These are phyloP conservation scores for Melanomma pulvis-pyrius DNA, from an alignment of 495 filamentous ascomycete species.

Conservation along the genomic window DNA sequence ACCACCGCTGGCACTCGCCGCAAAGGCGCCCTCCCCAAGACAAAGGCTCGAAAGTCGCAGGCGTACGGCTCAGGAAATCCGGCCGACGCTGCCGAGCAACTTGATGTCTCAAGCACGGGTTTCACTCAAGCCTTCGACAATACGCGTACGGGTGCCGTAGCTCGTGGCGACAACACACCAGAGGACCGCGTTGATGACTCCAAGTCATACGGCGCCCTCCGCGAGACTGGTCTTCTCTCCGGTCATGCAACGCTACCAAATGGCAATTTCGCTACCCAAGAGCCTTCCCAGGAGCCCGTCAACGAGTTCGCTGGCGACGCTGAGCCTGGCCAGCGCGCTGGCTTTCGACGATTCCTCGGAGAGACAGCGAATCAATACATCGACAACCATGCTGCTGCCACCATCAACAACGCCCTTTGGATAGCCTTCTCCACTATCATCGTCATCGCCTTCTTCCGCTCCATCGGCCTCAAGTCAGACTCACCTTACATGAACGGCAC, in stretches of 20 bases:
- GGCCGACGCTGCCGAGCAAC: slow-evolving; percentile 12
- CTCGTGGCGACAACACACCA: slow-evolving; percentile 8
- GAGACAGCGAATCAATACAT: background rate
- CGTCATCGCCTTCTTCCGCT: background rate
- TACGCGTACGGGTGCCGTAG: slow-evolving; percentile 22
- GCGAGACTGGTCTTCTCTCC: slow-evolving; percentile 25
- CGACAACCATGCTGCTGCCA: background rate
- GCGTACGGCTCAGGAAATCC: slow-evolving; percentile 30
- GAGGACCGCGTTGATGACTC: background rate
- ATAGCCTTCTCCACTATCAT: background rate
- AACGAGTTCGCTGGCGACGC: background rate
- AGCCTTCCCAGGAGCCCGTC: background rate
- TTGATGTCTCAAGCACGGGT: slow-evolving; percentile 15
- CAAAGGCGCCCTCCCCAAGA: slow-evolving; percentile 19
- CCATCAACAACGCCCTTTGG: no score
- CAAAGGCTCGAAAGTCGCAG: slow-evolving; percentile 21
- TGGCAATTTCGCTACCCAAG: background rate
- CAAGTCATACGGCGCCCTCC: slow-evolving; percentile 32
- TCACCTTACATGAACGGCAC: background rate
- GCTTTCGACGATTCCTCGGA: background rate
- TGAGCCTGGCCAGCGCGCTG: background rate
- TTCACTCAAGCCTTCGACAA: slow-evolving; percentile 29
- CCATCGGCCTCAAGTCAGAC: background rate
- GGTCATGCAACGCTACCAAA: background rate
- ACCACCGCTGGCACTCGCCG: slow-evolving; percentile 1